phyloP scores from a whole-genome alignment of 1,139 yeast genomes.

The Lodderomyces pseudojiufengensis region DNA sequence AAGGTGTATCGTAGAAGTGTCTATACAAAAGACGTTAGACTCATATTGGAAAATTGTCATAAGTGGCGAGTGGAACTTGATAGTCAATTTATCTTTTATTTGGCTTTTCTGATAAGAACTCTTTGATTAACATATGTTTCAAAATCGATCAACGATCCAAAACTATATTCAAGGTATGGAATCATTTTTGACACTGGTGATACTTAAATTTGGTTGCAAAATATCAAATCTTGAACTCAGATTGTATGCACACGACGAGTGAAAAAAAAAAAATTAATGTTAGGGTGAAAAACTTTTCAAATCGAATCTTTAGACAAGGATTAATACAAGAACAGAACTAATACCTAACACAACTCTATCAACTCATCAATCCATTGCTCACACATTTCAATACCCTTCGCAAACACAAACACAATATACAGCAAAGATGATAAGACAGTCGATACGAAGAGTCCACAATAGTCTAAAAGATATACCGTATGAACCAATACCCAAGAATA shows the following conservation, averaged over 20 bases:
- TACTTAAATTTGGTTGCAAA: neutral
- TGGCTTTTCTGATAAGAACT: no score
- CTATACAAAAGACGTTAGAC: no score
- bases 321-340: no score
- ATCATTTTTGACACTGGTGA: neutral
- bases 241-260: conserved; percentile 1
- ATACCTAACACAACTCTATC: no score
- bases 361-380: neutral
- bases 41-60: no score
- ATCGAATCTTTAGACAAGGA: neutral
- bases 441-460: conserved; percentile 12
- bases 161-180: no score
- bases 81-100: no score
- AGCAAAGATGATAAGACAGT: conserved; percentile 10
- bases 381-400: neutral
- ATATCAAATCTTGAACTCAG: neutral
- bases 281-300: conserved; percentile 3
- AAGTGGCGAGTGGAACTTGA: no score
- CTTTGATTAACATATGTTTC: no score
- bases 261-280: neutral
- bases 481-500: conserved; percentile 37
- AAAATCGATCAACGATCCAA: no score
- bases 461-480: conserved; percentile 20
- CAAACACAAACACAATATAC: neutral
- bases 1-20: no score